Evolutionary conservation across 192 early-diverging fungal species (phyloP).

Genomic region (Funneliformis geosporum): DNA sequence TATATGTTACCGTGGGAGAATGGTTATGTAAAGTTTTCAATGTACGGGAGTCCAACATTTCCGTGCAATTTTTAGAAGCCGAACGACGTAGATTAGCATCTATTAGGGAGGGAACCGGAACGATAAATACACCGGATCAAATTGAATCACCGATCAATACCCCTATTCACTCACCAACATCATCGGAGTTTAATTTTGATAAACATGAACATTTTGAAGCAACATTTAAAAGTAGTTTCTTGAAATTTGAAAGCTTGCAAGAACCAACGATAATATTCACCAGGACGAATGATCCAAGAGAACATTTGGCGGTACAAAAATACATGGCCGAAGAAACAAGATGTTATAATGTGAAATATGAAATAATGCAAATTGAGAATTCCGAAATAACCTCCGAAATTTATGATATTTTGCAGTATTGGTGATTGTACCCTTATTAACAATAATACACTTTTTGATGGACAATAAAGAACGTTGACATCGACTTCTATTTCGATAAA

Average conservation of each 20-base stretch:
- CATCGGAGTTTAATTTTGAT: background rate
- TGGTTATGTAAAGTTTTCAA: background rate
- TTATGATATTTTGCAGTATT: background rate
- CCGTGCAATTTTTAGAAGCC: background rate
- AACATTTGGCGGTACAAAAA: background rate
- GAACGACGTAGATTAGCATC: background rate
- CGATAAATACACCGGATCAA: background rate
- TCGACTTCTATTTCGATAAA: too few species aligned
- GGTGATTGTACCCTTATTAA: too few species aligned
- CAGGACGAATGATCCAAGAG: background rate
- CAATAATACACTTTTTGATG: too few species aligned
- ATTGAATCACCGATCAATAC: background rate
- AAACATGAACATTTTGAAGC: background rate
- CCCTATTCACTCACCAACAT: background rate
- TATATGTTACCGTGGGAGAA: slow-evolving; percentile 42
- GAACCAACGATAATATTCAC: background rate
- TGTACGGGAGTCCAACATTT: background rate
- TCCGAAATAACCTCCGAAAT: background rate
- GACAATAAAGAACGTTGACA: too few species aligned
- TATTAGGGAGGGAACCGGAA: background rate
- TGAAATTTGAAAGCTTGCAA: background rate
- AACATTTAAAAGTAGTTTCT: background rate
- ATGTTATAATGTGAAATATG: slow-evolving; percentile 4
- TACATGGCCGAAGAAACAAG: slow-evolving; percentile 1
- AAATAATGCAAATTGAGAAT: background rate